phyloP scores from a whole-genome alignment of 805 yeast genomes.

The Metschnikowia continentalis region DNA sequence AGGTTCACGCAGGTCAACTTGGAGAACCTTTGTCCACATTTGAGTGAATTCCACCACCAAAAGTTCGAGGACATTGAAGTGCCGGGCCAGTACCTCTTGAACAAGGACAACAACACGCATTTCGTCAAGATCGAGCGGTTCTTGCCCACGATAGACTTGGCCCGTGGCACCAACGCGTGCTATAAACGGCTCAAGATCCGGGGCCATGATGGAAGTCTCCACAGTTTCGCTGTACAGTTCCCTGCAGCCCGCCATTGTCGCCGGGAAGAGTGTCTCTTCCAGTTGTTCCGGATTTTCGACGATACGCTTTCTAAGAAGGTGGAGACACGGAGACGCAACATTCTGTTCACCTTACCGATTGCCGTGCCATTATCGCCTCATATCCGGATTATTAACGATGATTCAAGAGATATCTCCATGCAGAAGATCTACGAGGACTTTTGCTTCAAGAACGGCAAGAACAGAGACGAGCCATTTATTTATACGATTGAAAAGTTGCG shows the following conservation, averaged over 20 bases:
- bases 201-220: constrained; percentile 89
- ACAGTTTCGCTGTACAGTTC: constrained; percentile 92
- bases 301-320: constrained; percentile 75
- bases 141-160: constrained; percentile 80
- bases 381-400: constrained; percentile 84
- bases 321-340: constrained; percentile 81
- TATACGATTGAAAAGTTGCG: constrained; percentile 80
- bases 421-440: constrained; percentile 83
- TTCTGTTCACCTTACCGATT: constrained; percentile 80
- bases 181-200: constrained; percentile 84
- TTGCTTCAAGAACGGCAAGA: constrained; percentile 68
- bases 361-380: constrained; percentile 95
- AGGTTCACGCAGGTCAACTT: constrained; percentile 74
- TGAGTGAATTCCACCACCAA: constrained; percentile 96
- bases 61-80: constrained; percentile 96
- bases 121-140: constrained; percentile 92
- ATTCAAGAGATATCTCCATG: constrained; percentile 67
- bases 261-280: constrained; percentile 92
- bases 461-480: constrained; percentile 86
- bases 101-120: constrained; percentile 84
- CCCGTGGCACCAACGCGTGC: constrained; percentile 87
- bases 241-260: constrained; percentile 98
- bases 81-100: constrained; percentile 92
- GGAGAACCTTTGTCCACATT: constrained; percentile 89
- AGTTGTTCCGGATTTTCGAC: constrained; percentile 83